Evolutionary conservation across 495 filamentous ascomycete genomes (phyloP).

Genomic region (Daldinia bambusicola): DNA sequence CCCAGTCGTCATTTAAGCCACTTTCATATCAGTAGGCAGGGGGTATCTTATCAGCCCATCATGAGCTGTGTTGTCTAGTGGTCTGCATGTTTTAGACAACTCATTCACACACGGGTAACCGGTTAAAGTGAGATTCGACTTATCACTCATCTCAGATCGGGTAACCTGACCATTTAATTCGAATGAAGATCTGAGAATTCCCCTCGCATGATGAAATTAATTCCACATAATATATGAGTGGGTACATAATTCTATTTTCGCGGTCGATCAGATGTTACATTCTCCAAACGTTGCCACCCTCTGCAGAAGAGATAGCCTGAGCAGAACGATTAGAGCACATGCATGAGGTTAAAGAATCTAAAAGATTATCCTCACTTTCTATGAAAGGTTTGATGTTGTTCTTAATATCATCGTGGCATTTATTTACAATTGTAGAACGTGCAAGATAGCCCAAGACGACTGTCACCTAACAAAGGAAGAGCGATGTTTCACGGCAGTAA

Average conservation of each 20-base stretch:
- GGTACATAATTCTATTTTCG: constrained; percentile 2
- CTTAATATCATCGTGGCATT: too few species aligned
- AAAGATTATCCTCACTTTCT: neutral
- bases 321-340: neutral
- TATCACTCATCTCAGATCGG: constrained; percentile 8
- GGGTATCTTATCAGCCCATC: neutral
- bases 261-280: constrained; percentile 4
- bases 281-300: neutral
- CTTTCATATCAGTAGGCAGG: constrained; percentile 9
- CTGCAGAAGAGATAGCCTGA: neutral
- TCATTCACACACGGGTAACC: constrained; percentile 12
- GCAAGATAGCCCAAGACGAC: too few species aligned
- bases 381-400: neutral
- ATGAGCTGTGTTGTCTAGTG: neutral
- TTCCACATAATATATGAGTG: constrained; percentile 17
- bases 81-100: constrained; percentile 9
- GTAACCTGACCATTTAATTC: constrained; percentile 13
- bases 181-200: constrained; percentile 12
- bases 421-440: too few species aligned
- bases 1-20: neutral
- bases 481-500: too few species aligned
- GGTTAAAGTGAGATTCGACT: constrained; percentile 32
- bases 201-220: constrained; percentile 4
- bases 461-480: too few species aligned
- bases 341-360: neutral